phyloP scores from a whole-genome alignment of 192 early-diverging fungal species.

The Coemansia sp. region DNA sequence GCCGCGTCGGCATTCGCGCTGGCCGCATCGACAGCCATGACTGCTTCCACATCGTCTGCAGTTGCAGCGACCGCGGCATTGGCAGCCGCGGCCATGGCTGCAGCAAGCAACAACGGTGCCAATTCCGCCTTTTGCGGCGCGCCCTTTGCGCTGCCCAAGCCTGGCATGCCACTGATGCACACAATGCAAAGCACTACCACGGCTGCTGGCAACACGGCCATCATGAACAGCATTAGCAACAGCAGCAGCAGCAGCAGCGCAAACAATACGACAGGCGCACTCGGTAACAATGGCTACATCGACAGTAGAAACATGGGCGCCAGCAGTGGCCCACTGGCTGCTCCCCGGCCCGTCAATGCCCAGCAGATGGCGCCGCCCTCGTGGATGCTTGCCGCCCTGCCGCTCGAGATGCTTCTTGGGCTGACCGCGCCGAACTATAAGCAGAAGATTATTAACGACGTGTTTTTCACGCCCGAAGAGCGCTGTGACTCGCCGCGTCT shows the following conservation, averaged over 20 bases:
- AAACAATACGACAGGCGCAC: constrained; percentile 10
- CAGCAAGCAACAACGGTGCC: constrained; percentile 5
- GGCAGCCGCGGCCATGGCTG: constrained; percentile 19
- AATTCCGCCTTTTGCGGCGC: not conserved
- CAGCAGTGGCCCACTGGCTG: constrained; percentile 34
- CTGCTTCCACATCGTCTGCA: constrained; percentile 10
- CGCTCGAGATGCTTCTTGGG: constrained; percentile 44
- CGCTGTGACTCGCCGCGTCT: constrained; percentile 46
- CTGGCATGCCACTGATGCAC: constrained; percentile 10
- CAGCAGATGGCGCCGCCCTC: constrained; percentile 43
- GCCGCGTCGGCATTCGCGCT: constrained; percentile 43
- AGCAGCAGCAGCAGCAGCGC: constrained; percentile 4
- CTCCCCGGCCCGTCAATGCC: constrained; percentile 52
- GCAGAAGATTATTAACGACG: constrained; percentile 54
- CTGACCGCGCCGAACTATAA: constrained; percentile 28
- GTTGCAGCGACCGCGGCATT: constrained; percentile 10
- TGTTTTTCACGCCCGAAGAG: constrained; percentile 53
- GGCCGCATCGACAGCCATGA: constrained; percentile 20
- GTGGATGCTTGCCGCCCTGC: constrained; percentile 51
- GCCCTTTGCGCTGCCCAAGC: constrained; percentile 2
- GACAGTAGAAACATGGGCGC: constrained; percentile 25
- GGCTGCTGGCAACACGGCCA: not conserved
- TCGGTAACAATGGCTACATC: constrained; percentile 13
- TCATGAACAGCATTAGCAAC: not conserved
- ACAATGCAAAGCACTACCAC: constrained; percentile 16